Evolutionary conservation across 208 protist species (phyloP).

Genomic region (Tetramitus jugosus): DNA sequence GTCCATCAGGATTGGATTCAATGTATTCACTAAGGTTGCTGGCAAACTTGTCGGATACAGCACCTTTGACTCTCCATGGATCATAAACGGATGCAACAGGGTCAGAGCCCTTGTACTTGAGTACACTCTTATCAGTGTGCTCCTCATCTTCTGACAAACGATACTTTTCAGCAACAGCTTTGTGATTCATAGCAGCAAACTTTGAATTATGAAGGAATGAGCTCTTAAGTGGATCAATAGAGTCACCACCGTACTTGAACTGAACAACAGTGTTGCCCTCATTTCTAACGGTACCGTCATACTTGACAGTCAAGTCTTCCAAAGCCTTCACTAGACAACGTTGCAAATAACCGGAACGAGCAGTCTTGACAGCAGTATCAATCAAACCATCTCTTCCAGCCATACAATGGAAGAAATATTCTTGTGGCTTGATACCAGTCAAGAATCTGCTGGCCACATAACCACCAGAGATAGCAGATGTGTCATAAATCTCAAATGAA

Average conservation of each 20-base stretch:
- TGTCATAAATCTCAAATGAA: slow-evolving; percentile 62
- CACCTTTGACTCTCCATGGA: slow-evolving; percentile 33
- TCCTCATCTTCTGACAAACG: background rate
- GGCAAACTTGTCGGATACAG: slow-evolving; percentile 39
- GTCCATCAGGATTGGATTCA: background rate
- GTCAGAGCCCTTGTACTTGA: background rate
- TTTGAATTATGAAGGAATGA: slow-evolving; percentile 79
- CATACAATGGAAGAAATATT: slow-evolving; percentile 99
- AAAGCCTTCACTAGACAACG: slow-evolving; percentile 93
- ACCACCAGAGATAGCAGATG: slow-evolving; percentile 64
- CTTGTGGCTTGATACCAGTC: slow-evolving; percentile 95
- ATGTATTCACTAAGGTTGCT: slow-evolving; percentile 39
- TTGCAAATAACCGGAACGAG: slow-evolving; percentile 96
- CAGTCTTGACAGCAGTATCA: slow-evolving; percentile 99
- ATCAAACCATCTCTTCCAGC: slow-evolving; percentile 98
- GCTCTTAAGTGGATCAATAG: slow-evolving; percentile 86
- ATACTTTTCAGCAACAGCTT: slow-evolving; percentile 3
- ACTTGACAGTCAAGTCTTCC: slow-evolving; percentile 79
- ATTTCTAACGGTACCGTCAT: slow-evolving; percentile 89
- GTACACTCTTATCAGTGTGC: slow-evolving; percentile 6
- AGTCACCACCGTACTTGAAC: slow-evolving; percentile 97
- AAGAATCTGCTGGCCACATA: slow-evolving; percentile 90
- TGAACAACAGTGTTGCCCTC: slow-evolving; percentile 83
- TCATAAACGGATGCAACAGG: background rate
- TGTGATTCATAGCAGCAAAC: slow-evolving; percentile 58